Evolutionary conservation across 371 early-diverging fungal genomes (phyloP).

Genomic region (Mortierella sp.): DNA sequence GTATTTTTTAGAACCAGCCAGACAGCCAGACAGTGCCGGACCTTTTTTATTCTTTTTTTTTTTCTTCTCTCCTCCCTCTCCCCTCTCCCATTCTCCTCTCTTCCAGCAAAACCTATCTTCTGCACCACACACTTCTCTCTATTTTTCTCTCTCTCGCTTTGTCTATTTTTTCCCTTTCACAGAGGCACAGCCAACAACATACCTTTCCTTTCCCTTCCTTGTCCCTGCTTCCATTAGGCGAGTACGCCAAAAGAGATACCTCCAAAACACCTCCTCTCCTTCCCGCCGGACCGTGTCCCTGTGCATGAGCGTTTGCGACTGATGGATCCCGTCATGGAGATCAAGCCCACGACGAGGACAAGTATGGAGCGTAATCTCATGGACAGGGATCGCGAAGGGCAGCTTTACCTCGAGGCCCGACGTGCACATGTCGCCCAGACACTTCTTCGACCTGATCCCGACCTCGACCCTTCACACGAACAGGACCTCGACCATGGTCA

Average conservation of each 20-base stretch:
- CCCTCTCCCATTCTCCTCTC: background rate
- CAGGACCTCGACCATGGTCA: conserved; percentile 4
- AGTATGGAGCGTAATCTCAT: conserved; percentile 46
- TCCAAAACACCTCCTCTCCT: no score
- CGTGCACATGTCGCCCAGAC: conserved; percentile 34
- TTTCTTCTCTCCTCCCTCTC: no score
- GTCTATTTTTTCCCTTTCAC: background rate
- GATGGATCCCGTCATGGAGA: conserved; percentile 15
- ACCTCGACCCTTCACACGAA: background rate
- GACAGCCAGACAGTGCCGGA: no score
- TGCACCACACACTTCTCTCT: background rate
- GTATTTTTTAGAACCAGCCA: no score
- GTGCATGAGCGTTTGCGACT: no score
- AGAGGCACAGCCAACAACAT: background rate
- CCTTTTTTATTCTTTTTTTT: no score
- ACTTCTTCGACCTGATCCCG: background rate
- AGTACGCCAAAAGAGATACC: no score
- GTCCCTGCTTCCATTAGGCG: no score
- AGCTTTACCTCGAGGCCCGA: conserved; percentile 43
- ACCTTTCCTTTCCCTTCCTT: no score
- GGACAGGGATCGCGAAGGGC: conserved; percentile 50
- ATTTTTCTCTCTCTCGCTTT: background rate
- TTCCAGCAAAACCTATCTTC: no score
- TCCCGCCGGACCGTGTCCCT: no score
- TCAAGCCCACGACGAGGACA: conserved; percentile 43